Conservation (phyloP, 345 rosid species). For the Turritis glabra region DNA sequence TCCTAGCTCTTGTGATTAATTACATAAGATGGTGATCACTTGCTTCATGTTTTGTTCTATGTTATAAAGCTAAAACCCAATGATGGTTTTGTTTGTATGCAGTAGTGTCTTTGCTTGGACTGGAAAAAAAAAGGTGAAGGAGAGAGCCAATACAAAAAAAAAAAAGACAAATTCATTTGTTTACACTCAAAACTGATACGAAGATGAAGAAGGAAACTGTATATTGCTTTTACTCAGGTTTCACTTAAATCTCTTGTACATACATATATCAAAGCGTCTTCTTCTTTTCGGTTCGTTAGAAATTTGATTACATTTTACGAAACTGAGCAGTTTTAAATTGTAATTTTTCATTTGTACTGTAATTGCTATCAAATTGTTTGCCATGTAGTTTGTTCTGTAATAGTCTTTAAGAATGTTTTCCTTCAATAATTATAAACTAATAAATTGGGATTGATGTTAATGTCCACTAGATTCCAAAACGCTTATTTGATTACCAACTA, state of each 20-base stretch:
- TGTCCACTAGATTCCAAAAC: too few relatives aligned
- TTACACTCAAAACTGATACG: slow-evolving; percentile 1
- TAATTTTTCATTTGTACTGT: background rate
- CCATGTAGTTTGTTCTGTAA: background rate
- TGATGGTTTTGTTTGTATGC: slow-evolving; percentile 19
- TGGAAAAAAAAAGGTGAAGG: background rate
- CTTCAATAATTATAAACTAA: background rate
- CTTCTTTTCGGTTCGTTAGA: background rate
- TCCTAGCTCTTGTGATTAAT: background rate
- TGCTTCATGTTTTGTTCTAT: background rate
- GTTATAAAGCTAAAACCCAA: slow-evolving; percentile 6
- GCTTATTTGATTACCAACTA: background rate
- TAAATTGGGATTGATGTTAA: background rate
- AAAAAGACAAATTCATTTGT: background rate
- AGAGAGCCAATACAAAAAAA: background rate
- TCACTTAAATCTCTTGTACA: slow-evolving; percentile 13
- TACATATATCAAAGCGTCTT: slow-evolving; percentile 1
- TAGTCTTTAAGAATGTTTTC: background rate
- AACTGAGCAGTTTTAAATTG: background rate
- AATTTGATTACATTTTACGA: background rate
- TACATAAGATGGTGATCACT: background rate
- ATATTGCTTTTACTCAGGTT: slow-evolving; percentile 19
- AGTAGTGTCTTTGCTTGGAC: slow-evolving; percentile 20
- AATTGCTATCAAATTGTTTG: background rate
- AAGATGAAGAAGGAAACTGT: slow-evolving; percentile 18